Evolutionary conservation across 805 yeast genomes (phyloP).

Genomic region (Allodekkera sacchari): DNA sequence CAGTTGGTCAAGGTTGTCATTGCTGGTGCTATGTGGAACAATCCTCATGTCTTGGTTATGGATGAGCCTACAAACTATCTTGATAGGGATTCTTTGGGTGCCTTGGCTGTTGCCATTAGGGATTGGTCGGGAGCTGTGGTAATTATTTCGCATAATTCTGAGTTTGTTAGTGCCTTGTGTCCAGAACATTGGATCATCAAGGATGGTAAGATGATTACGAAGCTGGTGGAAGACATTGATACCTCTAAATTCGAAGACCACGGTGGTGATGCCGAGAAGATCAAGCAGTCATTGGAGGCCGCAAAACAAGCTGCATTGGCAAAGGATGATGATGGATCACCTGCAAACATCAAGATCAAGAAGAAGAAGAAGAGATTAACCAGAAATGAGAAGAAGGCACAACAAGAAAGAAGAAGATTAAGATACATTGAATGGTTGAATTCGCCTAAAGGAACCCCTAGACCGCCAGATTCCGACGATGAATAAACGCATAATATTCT

Average conservation of each 20-base stretch:
- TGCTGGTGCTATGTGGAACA: conserved; percentile 99
- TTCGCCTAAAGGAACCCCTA: conserved; percentile 97
- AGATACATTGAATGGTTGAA: conserved; percentile 92
- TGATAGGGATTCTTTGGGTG: conserved; percentile 97
- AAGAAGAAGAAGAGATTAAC: conserved; percentile 94
- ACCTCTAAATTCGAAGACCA: conserved; percentile 76
- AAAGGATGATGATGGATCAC: conserved; percentile 75
- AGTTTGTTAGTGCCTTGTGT: conserved; percentile 93
- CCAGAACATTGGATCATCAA: conserved; percentile 99
- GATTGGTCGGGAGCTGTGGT: conserved; percentile 99
- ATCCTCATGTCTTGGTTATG: conserved; percentile 90
- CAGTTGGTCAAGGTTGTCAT: conserved; percentile 96
- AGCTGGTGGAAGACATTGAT: conserved; percentile 72
- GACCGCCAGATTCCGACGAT: conserved; percentile 88
- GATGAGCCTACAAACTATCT: conserved; percentile 98
- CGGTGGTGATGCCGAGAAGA: conserved; percentile 38
- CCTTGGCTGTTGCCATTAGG: conserved; percentile 93
- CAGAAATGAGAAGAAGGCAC: conserved; percentile 87
- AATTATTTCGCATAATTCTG: conserved; percentile 96
- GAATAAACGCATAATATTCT: conserved; percentile 72
- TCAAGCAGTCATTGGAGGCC: conserved; percentile 36
- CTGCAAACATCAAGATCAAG: conserved; percentile 91
- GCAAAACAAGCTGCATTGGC: conserved; percentile 39
- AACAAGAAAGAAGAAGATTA: conserved; percentile 88
- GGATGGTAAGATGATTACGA: conserved; percentile 80